Evolutionary conservation across 192 early-diverging fungal species (phyloP), one percentile per base, ranked within the genome.

Genomic region (Coemansia sp.): DNA sequence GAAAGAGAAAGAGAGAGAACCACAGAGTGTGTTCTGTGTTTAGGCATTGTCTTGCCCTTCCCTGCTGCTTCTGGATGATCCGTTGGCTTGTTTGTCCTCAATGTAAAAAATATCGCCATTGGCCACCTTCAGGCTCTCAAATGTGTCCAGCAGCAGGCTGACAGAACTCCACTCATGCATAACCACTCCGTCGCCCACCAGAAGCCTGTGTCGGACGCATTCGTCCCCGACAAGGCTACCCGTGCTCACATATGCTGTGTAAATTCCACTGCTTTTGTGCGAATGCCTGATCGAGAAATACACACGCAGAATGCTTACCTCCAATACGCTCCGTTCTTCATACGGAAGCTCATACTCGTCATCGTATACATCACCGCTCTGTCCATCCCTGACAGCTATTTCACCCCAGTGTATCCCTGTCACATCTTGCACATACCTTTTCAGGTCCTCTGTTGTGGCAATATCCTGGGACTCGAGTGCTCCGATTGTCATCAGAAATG

Each of bases 271-370:
- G 4, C 52, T 54, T 31, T 25, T 54, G 52, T 9, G 29, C 17
- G 52, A 54, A 17, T 54, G 52, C 30, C 29, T 29, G 30, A 54
- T 4, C 7, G 27, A 33, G 33, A 54, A 54, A n/a, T 54, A 54
- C 52, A 54, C 52, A 4, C 52, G 52, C 52, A 54, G 29, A 5
- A 54, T 15, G 30, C 33, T 54, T 14, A 54, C 17, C 9, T 54
- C 52, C 1, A 54, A 33, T 6, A 15, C 22, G 15, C 45, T 30
- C 13, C 6, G 29, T 0, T 3, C n/a, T 30, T 2, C 33, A 31
- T 25, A 7, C 6, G 52, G 52, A 29, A 54, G 27, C 9, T 33
- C 29, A 17, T 54, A 31, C 5, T 4, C 17, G 2, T 54, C 6
- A 5, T 54, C 52, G 33, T 10, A 33, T 19, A 14, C 29, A 33